Conservation (phyloP, 805 yeast species). For the Wickerhamomyces rabaulensis region DNA sequence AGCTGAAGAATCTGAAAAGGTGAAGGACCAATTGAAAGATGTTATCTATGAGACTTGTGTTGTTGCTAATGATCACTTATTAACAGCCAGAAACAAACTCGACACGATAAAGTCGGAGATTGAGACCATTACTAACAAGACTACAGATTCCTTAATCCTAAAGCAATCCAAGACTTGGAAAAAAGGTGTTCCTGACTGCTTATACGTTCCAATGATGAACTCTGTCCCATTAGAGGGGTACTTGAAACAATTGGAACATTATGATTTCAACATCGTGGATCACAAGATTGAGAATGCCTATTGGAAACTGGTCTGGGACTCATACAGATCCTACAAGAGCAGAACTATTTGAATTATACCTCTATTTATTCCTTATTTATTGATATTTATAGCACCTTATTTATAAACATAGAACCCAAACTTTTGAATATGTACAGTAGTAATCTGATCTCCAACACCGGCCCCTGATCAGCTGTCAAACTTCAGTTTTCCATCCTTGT, state of each 20-base stretch:
- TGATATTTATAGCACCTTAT: background rate
- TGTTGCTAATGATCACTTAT: slow-evolving; percentile 72
- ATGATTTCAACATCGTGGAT: slow-evolving; percentile 56
- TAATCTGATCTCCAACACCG: background rate
- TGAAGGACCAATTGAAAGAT: slow-evolving; percentile 41
- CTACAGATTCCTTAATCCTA: slow-evolving; percentile 22
- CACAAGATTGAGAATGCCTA: slow-evolving; percentile 19
- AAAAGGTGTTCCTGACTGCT: slow-evolving; percentile 51
- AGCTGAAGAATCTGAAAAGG: slow-evolving; percentile 17
- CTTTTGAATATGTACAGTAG: background rate
- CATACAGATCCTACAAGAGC: slow-evolving; percentile 18
- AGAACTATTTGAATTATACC: slow-evolving; percentile 13
- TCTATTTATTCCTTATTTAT: background rate
- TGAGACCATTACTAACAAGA: slow-evolving; percentile 20
- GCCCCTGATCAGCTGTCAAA: background rate
- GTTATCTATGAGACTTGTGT: slow-evolving; percentile 67
- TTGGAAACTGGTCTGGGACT: slow-evolving; percentile 24
- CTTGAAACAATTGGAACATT: slow-evolving; percentile 51
- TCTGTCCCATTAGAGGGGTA: slow-evolving; percentile 62
- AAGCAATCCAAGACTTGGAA: slow-evolving; percentile 35
- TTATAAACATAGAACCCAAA: background rate
- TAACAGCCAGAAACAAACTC: slow-evolving; percentile 60
- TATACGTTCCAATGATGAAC: slow-evolving; percentile 63
- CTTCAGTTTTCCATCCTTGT: background rate
- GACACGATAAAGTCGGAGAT: slow-evolving; percentile 33